Evolutionary conservation across 108 stramenopile genomes (phyloP), one percentile per base, ranked within the genome.

Genomic region (Skeletonema costatum): DNA sequence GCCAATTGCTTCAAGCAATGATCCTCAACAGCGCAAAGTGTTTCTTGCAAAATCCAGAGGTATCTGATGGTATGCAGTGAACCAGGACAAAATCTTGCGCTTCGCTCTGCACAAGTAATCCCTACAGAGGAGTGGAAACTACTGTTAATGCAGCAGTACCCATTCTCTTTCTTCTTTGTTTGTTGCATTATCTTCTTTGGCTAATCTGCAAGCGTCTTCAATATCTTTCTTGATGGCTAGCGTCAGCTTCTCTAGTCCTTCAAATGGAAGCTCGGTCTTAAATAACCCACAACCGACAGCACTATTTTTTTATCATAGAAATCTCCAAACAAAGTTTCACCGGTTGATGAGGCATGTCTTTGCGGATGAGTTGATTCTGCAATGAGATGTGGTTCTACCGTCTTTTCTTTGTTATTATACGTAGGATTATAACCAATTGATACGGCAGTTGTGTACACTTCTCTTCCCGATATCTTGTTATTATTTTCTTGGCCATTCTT

Each of bases 381-480:
- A 68, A 97, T 95, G 61, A 94, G 70, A 75, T 94, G 94, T 14
- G 94, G 93, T 70, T 95, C 97, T 10, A 93, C 78, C 0, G 95
- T 96, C 72, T 91, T 90, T 64, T 72, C 72, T 46, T 87, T 71
- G 60, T 97, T 97, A 5, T 75, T 81, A 64, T 92, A 97, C 4
- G 88, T 90, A 13, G 97, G 97, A 75, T 97, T 97, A 81, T 91
- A 97, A 7, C 97, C 97, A 31, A 94, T 92, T n/a, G 87, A 87
- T 32, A 91, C 79, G 17, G 90, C 89, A 11, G 92, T 78, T 1
- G 66, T 86, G 51, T 84, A 78, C 9, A 86, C 86, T 41, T 48
- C 70, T 29, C 33, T 13, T 13, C 80, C 75, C 7, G 77, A 68
- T 58, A 68, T 60, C 16, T 70, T 51, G 5, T 60, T 6, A 32